These are phyloP conservation scores for Tuber microsphaerosporum DNA, from an alignment of 495 filamentous ascomycete species.

Conservation along the genomic window DNA sequence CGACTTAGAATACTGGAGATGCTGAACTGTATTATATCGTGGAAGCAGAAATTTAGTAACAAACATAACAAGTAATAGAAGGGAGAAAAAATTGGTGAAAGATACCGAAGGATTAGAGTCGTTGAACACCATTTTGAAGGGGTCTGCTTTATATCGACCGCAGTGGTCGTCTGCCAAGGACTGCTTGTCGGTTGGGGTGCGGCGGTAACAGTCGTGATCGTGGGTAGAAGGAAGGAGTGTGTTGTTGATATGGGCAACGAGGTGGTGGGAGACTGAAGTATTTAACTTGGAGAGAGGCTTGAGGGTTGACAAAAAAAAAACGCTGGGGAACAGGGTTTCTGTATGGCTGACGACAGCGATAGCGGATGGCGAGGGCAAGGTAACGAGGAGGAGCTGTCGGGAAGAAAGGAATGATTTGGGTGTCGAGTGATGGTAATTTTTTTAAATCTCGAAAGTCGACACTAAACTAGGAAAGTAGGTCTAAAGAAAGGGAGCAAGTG, in stretches of 20 bases:
- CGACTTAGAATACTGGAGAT: constrained; percentile 39
- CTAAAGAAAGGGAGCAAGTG: not conserved
- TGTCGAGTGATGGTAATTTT: not conserved
- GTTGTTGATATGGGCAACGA: constrained; percentile 9
- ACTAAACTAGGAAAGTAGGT: not conserved
- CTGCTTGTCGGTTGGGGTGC: constrained; percentile 11
- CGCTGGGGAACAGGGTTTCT: not conserved
- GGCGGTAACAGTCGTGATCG: constrained; percentile 8
- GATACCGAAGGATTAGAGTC: constrained; percentile 34
- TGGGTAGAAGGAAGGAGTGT: not conserved
- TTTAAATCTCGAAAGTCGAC: not conserved
- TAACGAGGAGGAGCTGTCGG: not conserved
- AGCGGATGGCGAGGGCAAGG: not conserved
- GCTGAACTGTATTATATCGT: constrained; percentile 29
- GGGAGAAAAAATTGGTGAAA: constrained; percentile 10
- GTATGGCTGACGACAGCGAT: not conserved
- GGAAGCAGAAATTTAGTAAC: not conserved
- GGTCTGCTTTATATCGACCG: constrained; percentile 1
- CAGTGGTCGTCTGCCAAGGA: not conserved
- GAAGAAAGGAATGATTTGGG: not conserved
- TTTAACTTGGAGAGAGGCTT: not conserved
- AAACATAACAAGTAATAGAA: constrained; percentile 21
- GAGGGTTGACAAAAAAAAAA: constrained; percentile 2
- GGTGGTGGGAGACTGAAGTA: constrained; percentile 7
- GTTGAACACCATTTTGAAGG: constrained; percentile 35